phyloP scores from a whole-genome alignment of 139 green algal genomes.

The Ettlia oleoabundans region DNA sequence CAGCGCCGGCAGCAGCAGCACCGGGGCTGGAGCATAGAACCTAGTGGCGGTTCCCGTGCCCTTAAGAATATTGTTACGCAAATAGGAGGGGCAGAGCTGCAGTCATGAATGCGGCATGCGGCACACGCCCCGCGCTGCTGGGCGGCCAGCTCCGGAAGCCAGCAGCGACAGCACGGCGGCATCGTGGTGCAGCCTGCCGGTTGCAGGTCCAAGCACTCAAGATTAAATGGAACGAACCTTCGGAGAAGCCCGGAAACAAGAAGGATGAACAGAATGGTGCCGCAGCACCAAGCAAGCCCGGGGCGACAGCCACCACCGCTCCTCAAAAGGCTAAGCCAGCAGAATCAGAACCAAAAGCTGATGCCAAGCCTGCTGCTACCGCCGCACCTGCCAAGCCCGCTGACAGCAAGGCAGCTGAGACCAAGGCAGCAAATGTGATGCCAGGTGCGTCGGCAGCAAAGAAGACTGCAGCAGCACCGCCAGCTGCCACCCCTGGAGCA shows the following conservation, averaged over 20 bases:
- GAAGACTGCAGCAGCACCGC: too few species aligned
- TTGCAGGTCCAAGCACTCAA: slow-evolving; percentile 19
- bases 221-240: slow-evolving; percentile 5
- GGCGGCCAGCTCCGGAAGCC: slow-evolving; percentile 2
- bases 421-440: neutral
- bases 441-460: neutral
- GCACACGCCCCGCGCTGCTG: slow-evolving; percentile 5
- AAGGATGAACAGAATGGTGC: neutral
- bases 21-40: neutral
- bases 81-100: neutral
- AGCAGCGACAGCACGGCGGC: neutral
- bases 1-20: neutral
- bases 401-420: neutral
- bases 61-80: neutral
- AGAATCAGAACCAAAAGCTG: neutral
- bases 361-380: neutral
- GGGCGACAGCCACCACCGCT: too few species aligned
- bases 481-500: neutral
- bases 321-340: neutral
- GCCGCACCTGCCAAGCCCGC: neutral
- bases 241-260: neutral
- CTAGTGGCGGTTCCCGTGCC: neutral
- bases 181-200: neutral
- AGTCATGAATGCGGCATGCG: slow-evolving; percentile 5
- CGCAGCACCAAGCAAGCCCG: neutral